These are phyloP conservation scores for Trematosphaeria pertusa DNA, from an alignment of 2,329 filamentous ascomycete species.

Conservation along the genomic window DNA sequence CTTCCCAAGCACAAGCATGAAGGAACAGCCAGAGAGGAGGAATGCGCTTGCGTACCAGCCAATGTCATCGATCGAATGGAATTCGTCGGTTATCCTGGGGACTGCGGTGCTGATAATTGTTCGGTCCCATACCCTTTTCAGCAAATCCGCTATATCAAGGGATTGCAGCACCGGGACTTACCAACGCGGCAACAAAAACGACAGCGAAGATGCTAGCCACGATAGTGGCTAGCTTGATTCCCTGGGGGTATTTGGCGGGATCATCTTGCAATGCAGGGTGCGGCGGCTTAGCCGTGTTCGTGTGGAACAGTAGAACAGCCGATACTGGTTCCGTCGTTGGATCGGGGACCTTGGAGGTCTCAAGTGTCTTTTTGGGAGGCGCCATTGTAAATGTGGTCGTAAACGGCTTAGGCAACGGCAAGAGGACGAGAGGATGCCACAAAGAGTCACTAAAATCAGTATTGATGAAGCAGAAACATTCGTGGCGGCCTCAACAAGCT, in stretches of 20 bases:
- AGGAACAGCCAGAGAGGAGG: conserved; percentile 51
- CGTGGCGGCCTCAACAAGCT: no score
- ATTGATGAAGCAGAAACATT: no score
- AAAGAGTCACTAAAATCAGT: background rate
- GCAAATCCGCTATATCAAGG: background rate
- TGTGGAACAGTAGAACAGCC: background rate
- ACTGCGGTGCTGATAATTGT: conserved; percentile 13
- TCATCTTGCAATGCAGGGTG: background rate
- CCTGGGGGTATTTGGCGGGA: background rate
- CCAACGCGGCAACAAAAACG: background rate
- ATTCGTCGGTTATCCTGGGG: conserved; percentile 25
- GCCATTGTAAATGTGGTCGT: no score
- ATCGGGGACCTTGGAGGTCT: background rate
- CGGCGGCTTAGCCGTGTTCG: background rate
- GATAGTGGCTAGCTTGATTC: background rate
- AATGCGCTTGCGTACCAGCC: conserved; percentile 40
- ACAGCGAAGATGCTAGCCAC: background rate
- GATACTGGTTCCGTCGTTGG: no score
- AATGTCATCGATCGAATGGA: conserved; percentile 25
- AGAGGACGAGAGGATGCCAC: background rate
- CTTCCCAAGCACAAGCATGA: conserved; percentile 53
- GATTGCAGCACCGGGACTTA: background rate
- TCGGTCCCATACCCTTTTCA: conserved; percentile 25
- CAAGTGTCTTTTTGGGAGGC: no score
- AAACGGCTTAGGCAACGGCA: background rate